Conservation (phyloP, 495 filamentous ascomycete species). For the Opeltia flavorubescens region DNA sequence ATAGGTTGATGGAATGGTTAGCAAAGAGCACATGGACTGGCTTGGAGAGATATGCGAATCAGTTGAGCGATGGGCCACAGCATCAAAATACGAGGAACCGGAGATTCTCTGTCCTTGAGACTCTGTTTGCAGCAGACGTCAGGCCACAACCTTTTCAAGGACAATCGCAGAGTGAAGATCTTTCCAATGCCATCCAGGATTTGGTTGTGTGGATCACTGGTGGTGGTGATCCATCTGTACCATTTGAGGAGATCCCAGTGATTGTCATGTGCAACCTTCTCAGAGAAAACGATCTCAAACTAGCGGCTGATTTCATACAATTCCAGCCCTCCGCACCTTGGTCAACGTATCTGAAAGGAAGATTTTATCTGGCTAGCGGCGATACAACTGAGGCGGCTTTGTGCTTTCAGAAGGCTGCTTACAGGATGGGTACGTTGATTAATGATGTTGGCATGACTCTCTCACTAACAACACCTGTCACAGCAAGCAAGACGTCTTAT, state of each 20-base stretch:
- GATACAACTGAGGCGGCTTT: constrained; percentile 58
- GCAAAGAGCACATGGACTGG: constrained; percentile 37
- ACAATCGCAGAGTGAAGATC: constrained; percentile 29
- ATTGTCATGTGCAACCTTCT: constrained; percentile 59
- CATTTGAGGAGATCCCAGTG: constrained; percentile 32
- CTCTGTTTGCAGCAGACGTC: constrained; percentile 34
- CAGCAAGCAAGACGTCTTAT: neutral
- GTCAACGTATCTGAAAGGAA: constrained; percentile 75
- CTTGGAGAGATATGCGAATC: constrained; percentile 4
- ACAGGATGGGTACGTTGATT: constrained; percentile 56
- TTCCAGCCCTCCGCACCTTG: constrained; percentile 55
- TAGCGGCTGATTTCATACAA: constrained; percentile 60
- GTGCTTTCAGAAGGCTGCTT: constrained; percentile 71
- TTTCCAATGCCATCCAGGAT: constrained; percentile 36
- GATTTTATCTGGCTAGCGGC: constrained; percentile 57
- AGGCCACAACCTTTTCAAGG: constrained; percentile 29
- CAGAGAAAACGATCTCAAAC: constrained; percentile 51
- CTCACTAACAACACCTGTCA: neutral
- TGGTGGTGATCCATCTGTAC: constrained; percentile 24
- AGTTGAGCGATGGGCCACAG: too few relatives aligned
- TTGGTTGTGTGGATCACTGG: constrained; percentile 35
- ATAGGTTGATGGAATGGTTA: constrained; percentile 73
- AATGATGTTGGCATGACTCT: neutral
- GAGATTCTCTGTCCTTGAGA: constrained; percentile 35
- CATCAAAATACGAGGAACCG: too few relatives aligned